These are phyloP conservation scores for Ophiosphaerella korrae DNA, from an alignment of 2,329 filamentous ascomycete species.

Conservation along the genomic window DNA sequence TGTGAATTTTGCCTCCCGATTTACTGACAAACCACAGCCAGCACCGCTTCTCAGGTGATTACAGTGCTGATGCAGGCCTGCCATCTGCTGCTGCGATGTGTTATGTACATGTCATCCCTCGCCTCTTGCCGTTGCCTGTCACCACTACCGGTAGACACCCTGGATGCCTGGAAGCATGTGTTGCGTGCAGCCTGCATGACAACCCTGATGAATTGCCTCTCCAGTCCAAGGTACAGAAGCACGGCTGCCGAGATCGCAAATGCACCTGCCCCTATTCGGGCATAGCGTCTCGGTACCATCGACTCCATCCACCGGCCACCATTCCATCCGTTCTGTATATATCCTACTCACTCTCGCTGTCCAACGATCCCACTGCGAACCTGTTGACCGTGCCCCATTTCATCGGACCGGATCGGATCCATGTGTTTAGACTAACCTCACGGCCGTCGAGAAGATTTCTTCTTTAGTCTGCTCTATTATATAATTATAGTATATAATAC, in stretches of 20 bases:
- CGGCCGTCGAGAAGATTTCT: too few relatives aligned
- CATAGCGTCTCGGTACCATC: neutral
- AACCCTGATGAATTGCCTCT: neutral
- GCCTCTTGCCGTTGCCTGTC: constrained; percentile 5
- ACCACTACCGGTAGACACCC: neutral
- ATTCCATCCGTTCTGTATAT: constrained; percentile 2
- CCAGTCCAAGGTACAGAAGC: neutral
- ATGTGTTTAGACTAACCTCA: too few relatives aligned
- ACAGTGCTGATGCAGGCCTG: too few relatives aligned
- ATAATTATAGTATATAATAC: too few relatives aligned
- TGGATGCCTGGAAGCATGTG: neutral
- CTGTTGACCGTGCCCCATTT: neutral
- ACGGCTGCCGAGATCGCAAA: neutral
- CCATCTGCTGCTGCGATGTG: too few relatives aligned
- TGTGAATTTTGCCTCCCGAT: neutral
- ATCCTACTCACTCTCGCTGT: neutral
- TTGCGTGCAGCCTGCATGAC: constrained; percentile 1
- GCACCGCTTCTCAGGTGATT: too few relatives aligned
- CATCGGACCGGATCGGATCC: neutral
- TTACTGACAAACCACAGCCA: neutral
- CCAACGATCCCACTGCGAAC: neutral
- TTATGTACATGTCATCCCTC: neutral
- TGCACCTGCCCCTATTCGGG: neutral
- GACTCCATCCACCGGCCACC: neutral
- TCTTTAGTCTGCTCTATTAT: too few relatives aligned